These are phyloP conservation scores for Cadophora gregata DNA, from an alignment of 2,329 filamentous ascomycete species.

Conservation along the genomic window DNA sequence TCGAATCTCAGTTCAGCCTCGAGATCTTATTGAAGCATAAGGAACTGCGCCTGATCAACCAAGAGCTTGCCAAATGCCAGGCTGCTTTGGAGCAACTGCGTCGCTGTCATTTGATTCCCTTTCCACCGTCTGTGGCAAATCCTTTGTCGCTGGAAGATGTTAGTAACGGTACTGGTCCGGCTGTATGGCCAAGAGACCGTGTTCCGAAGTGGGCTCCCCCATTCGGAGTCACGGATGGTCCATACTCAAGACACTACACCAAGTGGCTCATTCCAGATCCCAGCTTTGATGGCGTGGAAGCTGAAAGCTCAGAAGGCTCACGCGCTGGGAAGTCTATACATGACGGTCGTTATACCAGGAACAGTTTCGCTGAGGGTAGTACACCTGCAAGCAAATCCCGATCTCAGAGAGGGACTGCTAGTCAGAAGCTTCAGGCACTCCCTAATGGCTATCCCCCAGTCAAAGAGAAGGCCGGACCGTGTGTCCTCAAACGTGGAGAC, in stretches of 20 bases:
- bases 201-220: slow-evolving; percentile 81
- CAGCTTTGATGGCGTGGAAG: slow-evolving; percentile 75
- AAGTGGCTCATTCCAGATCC: slow-evolving; percentile 93
- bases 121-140: slow-evolving; percentile 73
- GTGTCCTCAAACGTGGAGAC: slow-evolving; percentile 85
- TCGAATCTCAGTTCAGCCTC: slow-evolving; percentile 87
- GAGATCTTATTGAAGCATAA: slow-evolving; percentile 95
- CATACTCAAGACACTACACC: slow-evolving; percentile 92
- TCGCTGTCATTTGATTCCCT: slow-evolving; percentile 90
- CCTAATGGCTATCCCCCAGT: slow-evolving; percentile 72
- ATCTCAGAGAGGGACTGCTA: slow-evolving; percentile 61
- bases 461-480: slow-evolving; percentile 84
- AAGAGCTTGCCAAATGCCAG: slow-evolving; percentile 96
- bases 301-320: slow-evolving; percentile 46
- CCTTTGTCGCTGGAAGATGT: slow-evolving; percentile 73
- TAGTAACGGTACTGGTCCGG: slow-evolving; percentile 75
- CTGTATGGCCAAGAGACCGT: slow-evolving; percentile 67
- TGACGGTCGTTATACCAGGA: slow-evolving; percentile 81
- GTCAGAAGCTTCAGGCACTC: slow-evolving; percentile 71
- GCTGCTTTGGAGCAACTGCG: slow-evolving; percentile 91
- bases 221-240: slow-evolving; percentile 89
- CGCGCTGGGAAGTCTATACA: slow-evolving; percentile 50
- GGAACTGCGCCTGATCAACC: slow-evolving; percentile 91
- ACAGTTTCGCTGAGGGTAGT: slow-evolving; percentile 67
- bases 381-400: slow-evolving; percentile 54